A percentile compares a stretch with the other conserved stretches of the same genome.
Evolutionary conservation across 2,329 filamentous ascomycete genomes (phyloP).

Genomic region (Penicillium glabrum): DNA sequence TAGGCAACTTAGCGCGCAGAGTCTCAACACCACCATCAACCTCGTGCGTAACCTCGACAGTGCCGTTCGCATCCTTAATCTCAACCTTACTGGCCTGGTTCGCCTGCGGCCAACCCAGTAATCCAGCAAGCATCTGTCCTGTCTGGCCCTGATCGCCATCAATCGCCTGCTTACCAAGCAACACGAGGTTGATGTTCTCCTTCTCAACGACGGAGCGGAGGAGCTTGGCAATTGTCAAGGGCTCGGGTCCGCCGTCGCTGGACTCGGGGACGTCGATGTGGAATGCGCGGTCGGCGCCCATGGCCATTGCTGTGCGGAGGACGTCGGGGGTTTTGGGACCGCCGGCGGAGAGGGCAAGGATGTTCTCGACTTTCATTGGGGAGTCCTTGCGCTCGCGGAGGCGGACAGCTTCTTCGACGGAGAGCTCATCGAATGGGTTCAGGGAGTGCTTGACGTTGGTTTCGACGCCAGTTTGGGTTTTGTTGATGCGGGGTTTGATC

Average conservation of each 20-base stretch:
- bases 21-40: slow-evolving; percentile 96
- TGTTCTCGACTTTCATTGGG: slow-evolving; percentile 75
- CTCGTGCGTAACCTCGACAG: slow-evolving; percentile 78
- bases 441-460: slow-evolving; percentile 95
- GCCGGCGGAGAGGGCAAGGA: slow-evolving; percentile 84
- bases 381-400: slow-evolving; percentile 85
- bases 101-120: slow-evolving; percentile 90
- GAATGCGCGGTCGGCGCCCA: slow-evolving; percentile 91
- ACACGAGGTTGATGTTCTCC: slow-evolving; percentile 86
- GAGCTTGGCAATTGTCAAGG: slow-evolving; percentile 88
- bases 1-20: slow-evolving; percentile 77
- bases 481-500: slow-evolving; percentile 71
- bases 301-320: slow-evolving; percentile 94
- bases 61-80: slow-evolving; percentile 67
- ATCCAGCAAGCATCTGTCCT: slow-evolving; percentile 93
- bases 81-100: slow-evolving; percentile 87
- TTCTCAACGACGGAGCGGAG: slow-evolving; percentile 75
- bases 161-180: slow-evolving; percentile 97
- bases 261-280: slow-evolving; percentile 79
- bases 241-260: slow-evolving; percentile 70
- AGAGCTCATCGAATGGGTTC: slow-evolving; percentile 99
- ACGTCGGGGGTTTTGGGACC: slow-evolving; percentile 85
- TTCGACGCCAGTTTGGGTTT: slow-evolving; percentile 80
- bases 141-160: slow-evolving; percentile 96
- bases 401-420: slow-evolving; percentile 91